These are phyloP conservation scores for Manihot esculenta DNA, from an alignment of 441 rosid genomes.

Conservation along the genomic window DNA sequence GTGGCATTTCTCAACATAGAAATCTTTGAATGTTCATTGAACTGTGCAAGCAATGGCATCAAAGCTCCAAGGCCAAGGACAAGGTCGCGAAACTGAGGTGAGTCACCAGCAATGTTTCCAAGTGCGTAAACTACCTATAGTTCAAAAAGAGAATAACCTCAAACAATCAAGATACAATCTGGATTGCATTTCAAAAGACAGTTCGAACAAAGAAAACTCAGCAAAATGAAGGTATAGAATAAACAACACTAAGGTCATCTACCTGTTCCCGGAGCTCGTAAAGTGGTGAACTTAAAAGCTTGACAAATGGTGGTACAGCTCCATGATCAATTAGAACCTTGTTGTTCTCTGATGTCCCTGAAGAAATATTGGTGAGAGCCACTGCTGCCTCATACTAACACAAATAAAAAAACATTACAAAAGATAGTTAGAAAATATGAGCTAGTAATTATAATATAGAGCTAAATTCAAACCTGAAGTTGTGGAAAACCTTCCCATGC, in stretches of 20 bases:
- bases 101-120: constrained; percentile 92
- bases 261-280: constrained; percentile 94
- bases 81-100: constrained; percentile 80
- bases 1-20: constrained; percentile 92
- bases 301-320: constrained; percentile 75
- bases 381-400: constrained; percentile 76
- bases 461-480: constrained; percentile 57
- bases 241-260: background rate
- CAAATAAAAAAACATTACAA: background rate
- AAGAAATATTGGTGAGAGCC: constrained; percentile 81
- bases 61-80: constrained; percentile 74
- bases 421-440: background rate
- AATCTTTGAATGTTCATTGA: constrained; percentile 76
- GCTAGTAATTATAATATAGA: background rate
- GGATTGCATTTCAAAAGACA: background rate
- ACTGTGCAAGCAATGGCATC: constrained; percentile 54
- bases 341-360: constrained; percentile 80
- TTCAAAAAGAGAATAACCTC: constrained; percentile 1
- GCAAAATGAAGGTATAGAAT: background rate
- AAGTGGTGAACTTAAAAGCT: constrained; percentile 66
- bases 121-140: constrained; percentile 83
- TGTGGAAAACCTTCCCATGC: constrained; percentile 61
- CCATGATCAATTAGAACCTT: constrained; percentile 71
- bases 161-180: background rate
- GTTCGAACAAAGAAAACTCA: background rate